These are phyloP conservation scores for Fusarium sp. DNA, from an alignment of 2,329 filamentous ascomycete species.

Conservation along the genomic window DNA sequence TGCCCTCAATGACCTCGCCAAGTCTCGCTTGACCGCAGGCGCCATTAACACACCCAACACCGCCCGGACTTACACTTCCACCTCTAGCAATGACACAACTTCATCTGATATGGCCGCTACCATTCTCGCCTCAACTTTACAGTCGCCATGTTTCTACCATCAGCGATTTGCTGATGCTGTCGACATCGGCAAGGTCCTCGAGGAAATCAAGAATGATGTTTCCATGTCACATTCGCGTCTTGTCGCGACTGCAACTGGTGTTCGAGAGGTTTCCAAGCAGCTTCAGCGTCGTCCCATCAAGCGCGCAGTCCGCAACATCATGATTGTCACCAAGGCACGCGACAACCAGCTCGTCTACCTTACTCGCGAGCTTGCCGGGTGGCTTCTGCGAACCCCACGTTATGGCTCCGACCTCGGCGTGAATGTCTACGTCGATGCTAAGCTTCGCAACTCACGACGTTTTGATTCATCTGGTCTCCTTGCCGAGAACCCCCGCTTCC, in stretches of 20 bases:
- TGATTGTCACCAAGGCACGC: conserved; percentile 98
- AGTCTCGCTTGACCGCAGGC: conserved; percentile 48
- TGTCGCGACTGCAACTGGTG: conserved; percentile 93
- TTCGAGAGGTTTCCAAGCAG: conserved; percentile 95
- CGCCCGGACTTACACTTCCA: conserved; percentile 26
- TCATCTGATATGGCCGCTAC: conserved; percentile 25
- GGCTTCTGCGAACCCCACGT: conserved; percentile 87
- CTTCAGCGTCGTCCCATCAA: conserved; percentile 91
- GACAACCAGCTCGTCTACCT: conserved; percentile 92
- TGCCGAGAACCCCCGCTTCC: conserved; percentile 78
- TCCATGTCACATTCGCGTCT: conserved; percentile 93
- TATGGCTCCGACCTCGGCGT: conserved; percentile 92
- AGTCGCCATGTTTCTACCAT: conserved; percentile 98
- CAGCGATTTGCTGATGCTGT: conserved; percentile 96
- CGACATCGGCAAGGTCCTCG: conserved; percentile 92
- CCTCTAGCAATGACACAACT: conserved; percentile 18
- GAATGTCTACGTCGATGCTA: conserved; percentile 98
- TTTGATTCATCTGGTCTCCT: conserved; percentile 82
- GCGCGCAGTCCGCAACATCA: conserved; percentile 89
- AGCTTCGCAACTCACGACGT: conserved; percentile 86
- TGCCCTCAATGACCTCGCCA: conserved; percentile 64
- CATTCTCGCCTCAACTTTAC: conserved; percentile 61
- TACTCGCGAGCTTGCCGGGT: conserved; percentile 86
- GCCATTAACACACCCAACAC: conserved; percentile 36
- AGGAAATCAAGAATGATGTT: conserved; percentile 91